Base-by-base conservation (phyloP, 1,284 basidiomycete species). In the Xerocomus minutiporus region DNA sequence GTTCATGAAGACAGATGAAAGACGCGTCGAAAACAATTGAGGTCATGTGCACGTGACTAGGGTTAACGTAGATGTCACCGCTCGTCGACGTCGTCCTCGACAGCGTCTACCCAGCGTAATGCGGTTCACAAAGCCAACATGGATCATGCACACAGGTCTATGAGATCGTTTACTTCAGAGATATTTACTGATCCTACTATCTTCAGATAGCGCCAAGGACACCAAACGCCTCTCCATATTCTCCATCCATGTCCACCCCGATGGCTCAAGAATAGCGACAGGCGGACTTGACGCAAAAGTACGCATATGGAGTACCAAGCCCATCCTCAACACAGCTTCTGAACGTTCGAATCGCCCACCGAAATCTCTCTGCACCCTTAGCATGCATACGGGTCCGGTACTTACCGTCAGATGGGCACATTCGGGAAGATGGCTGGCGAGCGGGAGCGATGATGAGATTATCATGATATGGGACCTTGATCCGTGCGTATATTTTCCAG, bases 391-490 rank as follows among this genome's bases (percentile, higher is more conserved):
- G 0, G 96, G 96, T 0, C 91, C 93, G 0, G 96, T 99, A 2
- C 76, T 99, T 25, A 86, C 88, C 15, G 90, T 98, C n/a, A 75
- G 96, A 52, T 99, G 96, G 96, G 93, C 94, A 11, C 86, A 96
- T 69, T 92, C 90, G 13, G 97, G 96, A 6, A 75, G 88, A 48
- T 98, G 91, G 84, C 77, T 99, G 8, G 97, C 97, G 2, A 96
- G 92, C 63, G 96, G 97, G 15, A 95, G 93, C 53, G 96, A 99
- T 71, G 96, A 99, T 68, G 85, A 87, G 59, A 89, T 97, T 59
- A 84, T 96, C 25, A 91, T 99, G 83, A 86, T 99, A 49, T 99
- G 96, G 96, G 93, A 96, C 65, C 80, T 96, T 40, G 95, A 99
- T 69, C 91, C 90, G 91, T 95, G 67, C 73, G 90, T 82, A 34